A percentile compares a stretch with the other conserved stretches of the same genome.
These are phyloP conservation scores for Lagerstroemia speciosa DNA, from an alignment of 345 rosid genomes.

Conservation along the genomic window DNA sequence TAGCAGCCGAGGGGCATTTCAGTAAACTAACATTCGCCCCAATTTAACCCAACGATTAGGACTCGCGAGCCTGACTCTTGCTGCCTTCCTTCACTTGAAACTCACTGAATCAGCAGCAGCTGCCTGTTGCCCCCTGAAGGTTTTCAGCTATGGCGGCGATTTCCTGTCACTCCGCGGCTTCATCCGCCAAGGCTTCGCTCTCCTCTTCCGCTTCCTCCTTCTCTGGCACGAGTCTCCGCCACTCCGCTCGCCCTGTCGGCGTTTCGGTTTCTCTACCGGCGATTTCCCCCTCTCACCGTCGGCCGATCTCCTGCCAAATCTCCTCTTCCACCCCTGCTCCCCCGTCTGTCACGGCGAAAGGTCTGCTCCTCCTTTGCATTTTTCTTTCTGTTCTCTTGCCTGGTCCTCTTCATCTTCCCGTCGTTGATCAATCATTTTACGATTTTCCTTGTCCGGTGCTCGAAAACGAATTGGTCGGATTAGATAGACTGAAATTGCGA, in stretches of 20 bases:
- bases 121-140: constrained; percentile 2
- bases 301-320: constrained; percentile 48
- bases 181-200: constrained; percentile 28
- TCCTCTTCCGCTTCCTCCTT: constrained; percentile 35
- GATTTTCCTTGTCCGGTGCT: neutral
- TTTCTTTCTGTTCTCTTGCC: neutral
- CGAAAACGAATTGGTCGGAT: neutral
- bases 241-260: constrained; percentile 8
- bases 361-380: constrained; percentile 13
- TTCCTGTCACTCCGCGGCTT: constrained; percentile 30
- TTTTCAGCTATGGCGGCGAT: constrained; percentile 56
- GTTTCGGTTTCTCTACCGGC: constrained; percentile 21
- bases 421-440: neutral
- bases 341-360: constrained; percentile 33
- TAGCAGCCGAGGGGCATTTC: no score
- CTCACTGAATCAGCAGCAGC: constrained; percentile 7
- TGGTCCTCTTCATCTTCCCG: neutral
- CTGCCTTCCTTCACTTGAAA: neutral
- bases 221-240: constrained; percentile 9
- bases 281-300: constrained; percentile 17
- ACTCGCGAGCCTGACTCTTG: neutral
- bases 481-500: neutral
- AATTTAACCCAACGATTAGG: no score
- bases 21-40: no score
- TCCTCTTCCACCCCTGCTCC: constrained; percentile 49